Evolutionary conservation across 2,329 filamentous ascomycete genomes (phyloP).

Genomic region (Fusarium buxicola): DNA sequence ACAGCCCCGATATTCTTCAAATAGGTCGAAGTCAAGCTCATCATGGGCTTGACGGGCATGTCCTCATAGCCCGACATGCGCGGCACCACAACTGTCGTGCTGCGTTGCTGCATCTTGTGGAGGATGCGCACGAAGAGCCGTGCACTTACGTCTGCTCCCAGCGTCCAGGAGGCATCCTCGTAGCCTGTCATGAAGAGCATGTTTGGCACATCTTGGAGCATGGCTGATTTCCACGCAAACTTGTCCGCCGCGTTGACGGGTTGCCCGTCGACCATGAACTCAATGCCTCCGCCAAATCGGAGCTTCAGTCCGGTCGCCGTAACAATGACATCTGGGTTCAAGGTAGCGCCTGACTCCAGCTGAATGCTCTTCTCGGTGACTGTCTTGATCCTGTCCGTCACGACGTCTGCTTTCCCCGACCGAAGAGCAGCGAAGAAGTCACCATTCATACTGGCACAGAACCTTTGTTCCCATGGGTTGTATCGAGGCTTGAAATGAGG

Average conservation of each 20-base stretch:
- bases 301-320: conserved; percentile 73
- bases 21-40: conserved; percentile 64
- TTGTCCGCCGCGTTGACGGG: conserved; percentile 56
- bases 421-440: conserved; percentile 59
- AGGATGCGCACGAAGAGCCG: conserved; percentile 63
- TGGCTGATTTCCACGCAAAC: conserved; percentile 68
- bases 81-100: conserved; percentile 58
- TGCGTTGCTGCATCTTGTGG: conserved; percentile 60
- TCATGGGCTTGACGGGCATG: conserved; percentile 54
- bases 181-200: conserved; percentile 69
- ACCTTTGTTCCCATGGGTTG: conserved; percentile 74
- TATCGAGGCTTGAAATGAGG: conserved; percentile 67
- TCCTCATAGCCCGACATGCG: conserved; percentile 47
- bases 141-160: conserved; percentile 67
- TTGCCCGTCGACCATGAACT: conserved; percentile 63
- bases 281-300: conserved; percentile 64
- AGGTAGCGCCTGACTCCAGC: conserved; percentile 55
- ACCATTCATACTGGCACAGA: conserved; percentile 67
- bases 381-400: conserved; percentile 59
- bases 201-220: conserved; percentile 74
- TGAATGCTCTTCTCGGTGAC: conserved; percentile 58
- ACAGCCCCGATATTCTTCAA: conserved; percentile 54
- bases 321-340: conserved; percentile 71
- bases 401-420: conserved; percentile 53
- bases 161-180: conserved; percentile 70